phyloP scores from a whole-genome alignment of 148 eudicot species.

The Polygonum aviculare region DNA sequence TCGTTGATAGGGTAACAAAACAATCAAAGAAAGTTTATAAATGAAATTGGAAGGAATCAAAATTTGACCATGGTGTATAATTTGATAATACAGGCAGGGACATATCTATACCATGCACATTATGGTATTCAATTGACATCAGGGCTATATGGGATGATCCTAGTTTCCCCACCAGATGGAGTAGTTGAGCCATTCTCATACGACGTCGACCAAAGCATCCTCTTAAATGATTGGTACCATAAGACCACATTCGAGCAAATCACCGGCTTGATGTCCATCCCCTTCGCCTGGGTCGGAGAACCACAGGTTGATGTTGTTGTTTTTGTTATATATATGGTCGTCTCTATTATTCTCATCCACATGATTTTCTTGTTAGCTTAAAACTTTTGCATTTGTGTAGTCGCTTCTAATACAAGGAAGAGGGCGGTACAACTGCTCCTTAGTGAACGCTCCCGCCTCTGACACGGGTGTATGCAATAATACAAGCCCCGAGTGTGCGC shows the following conservation, averaged over 20 bases:
- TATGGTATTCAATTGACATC: slow-evolving; percentile 74
- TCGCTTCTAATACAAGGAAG: slow-evolving; percentile 71
- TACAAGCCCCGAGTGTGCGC: slow-evolving; percentile 46
- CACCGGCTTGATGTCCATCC: slow-evolving; percentile 48
- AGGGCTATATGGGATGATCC: slow-evolving; percentile 61
- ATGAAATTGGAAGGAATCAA: background rate
- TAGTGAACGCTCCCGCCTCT: slow-evolving; percentile 15
- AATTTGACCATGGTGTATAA: background rate
- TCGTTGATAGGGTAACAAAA: slow-evolving; percentile 58
- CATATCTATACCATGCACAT: slow-evolving; percentile 78
- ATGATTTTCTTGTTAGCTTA: background rate
- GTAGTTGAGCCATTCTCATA: slow-evolving; percentile 54
- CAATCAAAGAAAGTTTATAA: background rate
- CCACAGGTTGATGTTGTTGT: slow-evolving; percentile 43
- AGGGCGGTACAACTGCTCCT: slow-evolving; percentile 58
- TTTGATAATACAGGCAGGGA: slow-evolving; percentile 46
- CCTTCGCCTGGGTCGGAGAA: slow-evolving; percentile 81
- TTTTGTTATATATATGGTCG: too few species aligned
- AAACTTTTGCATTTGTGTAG: slow-evolving; percentile 15
- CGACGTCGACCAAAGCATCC: slow-evolving; percentile 50
- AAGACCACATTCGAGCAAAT: slow-evolving; percentile 48
- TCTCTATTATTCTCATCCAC: background rate
- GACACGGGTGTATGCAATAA: slow-evolving; percentile 34
- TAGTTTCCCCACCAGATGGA: slow-evolving; percentile 43
- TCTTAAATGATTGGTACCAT: slow-evolving; percentile 83